These are phyloP conservation scores for Incumbomyces lentus DNA, from an alignment of 2,329 filamentous ascomycete species.

Conservation along the genomic window DNA sequence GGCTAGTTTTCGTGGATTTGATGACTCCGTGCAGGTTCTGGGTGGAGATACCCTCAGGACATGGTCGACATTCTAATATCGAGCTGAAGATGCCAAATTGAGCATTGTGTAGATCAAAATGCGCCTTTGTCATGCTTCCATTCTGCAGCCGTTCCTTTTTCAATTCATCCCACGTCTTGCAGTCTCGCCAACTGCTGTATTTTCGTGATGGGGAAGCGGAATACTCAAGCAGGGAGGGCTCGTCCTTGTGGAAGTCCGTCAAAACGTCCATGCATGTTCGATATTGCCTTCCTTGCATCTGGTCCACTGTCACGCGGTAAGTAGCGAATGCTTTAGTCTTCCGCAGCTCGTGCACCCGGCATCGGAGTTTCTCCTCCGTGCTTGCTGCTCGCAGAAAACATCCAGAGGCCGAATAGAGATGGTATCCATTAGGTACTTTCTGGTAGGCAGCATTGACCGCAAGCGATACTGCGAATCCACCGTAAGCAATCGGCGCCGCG, in stretches of 20 bases:
- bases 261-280: slow-evolving; percentile 35
- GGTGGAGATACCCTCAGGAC: slow-evolving; percentile 31
- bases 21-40: slow-evolving; percentile 36
- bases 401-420: slow-evolving; percentile 38
- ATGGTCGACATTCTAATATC: slow-evolving; percentile 30
- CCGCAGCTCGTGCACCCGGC: slow-evolving; percentile 29
- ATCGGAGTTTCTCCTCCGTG: slow-evolving; percentile 30
- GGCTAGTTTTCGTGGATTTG: slow-evolving; percentile 26
- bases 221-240: slow-evolving; percentile 31
- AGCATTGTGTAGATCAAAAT: slow-evolving; percentile 18
- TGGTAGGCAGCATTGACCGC: slow-evolving; percentile 34
- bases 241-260: slow-evolving; percentile 38
- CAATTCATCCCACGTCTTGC: slow-evolving; percentile 21
- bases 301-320: slow-evolving; percentile 36
- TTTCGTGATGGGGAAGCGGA: slow-evolving; percentile 26
- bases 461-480: slow-evolving; percentile 34
- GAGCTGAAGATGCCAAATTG: slow-evolving; percentile 24
- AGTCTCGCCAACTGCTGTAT: background rate
- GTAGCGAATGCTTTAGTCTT: slow-evolving; percentile 42
- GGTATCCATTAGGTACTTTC: slow-evolving; percentile 27
- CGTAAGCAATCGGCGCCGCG: slow-evolving; percentile 32
- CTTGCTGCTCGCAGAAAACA: slow-evolving; percentile 39
- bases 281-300: slow-evolving; percentile 29
- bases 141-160: slow-evolving; percentile 14
- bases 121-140: slow-evolving; percentile 21